Percentiles rank a stretch among this genome's conserved stretches.
Conservation (phyloP, 2,329 filamentous ascomycete species). For the Helicocarpus griseus region DNA sequence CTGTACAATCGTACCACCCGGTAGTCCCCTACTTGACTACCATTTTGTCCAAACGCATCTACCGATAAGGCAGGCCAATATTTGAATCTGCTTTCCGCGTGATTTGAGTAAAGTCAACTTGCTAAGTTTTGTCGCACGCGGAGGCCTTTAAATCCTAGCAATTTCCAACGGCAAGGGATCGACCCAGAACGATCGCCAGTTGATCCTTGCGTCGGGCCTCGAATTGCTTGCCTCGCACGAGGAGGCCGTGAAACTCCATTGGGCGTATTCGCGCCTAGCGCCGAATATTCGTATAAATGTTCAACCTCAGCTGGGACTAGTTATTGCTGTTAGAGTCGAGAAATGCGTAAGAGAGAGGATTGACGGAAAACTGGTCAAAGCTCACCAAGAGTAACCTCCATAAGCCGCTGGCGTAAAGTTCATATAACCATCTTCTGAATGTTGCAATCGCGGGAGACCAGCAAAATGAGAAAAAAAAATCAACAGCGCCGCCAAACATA, state of each 20-base stretch:
- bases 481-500: conserved; percentile 1
- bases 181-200: not conserved
- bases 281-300: not conserved
- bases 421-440: conserved; percentile 5
- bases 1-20: no score
- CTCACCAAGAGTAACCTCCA: not conserved
- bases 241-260: not conserved
- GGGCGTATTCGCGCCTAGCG: not conserved
- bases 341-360: not conserved
- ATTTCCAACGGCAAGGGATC: not conserved
- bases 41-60: no score
- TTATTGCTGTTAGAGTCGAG: not conserved
- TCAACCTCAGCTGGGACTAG: not conserved
- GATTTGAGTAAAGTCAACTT: no score
- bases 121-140: not conserved
- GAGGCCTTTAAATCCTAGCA: not conserved
- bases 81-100: no score
- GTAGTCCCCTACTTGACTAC: no score
- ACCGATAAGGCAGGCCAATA: no score
- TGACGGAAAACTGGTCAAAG: not conserved
- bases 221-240: not conserved
- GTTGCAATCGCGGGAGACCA: conserved; percentile 6
- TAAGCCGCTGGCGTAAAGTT: not conserved
- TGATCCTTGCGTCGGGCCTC: not conserved
- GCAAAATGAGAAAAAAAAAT: conserved; percentile 2